A percentile compares a stretch with the other conserved stretches of the same genome.
Evolutionary conservation across 345 rosid genomes (phyloP).

Genomic region (Pelargonium nanum): DNA sequence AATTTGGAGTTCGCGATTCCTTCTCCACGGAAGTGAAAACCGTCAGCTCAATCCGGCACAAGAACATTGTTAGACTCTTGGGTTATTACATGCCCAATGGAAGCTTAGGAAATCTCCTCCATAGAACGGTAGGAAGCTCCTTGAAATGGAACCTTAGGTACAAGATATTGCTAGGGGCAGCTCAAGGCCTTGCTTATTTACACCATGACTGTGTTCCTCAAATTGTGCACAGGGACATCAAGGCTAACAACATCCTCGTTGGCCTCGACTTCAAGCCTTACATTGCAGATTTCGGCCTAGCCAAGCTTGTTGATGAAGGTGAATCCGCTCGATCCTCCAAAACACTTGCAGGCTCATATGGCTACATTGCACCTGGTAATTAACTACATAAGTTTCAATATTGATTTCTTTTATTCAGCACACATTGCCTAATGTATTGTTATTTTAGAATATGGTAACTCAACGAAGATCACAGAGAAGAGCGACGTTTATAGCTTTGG

Average conservation of each 20-base stretch:
- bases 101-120: slow-evolving; percentile 82
- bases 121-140: slow-evolving; percentile 55
- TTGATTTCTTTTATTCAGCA: neutral
- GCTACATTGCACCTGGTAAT: slow-evolving; percentile 95
- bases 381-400: neutral
- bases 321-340: slow-evolving; percentile 74
- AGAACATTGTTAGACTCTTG: slow-evolving; percentile 82
- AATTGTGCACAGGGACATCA: slow-evolving; percentile 88
- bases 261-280: slow-evolving; percentile 89
- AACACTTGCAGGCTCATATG: slow-evolving; percentile 89
- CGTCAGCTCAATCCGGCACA: slow-evolving; percentile 84
- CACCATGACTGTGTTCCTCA: slow-evolving; percentile 96
- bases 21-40: slow-evolving; percentile 89
- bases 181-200: slow-evolving; percentile 83
- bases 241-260: slow-evolving; percentile 82
- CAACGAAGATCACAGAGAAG: slow-evolving; percentile 95
- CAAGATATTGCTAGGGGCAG: slow-evolving; percentile 74
- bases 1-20: slow-evolving; percentile 53
- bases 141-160: slow-evolving; percentile 91
- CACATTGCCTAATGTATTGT: neutral
- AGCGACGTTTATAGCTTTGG: slow-evolving; percentile 96
- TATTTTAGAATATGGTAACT: slow-evolving; percentile 72
- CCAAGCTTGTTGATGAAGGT: slow-evolving; percentile 85
- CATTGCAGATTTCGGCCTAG: slow-evolving; percentile 95
- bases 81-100: slow-evolving; percentile 96